Evolutionary conservation across 106 monocot species (phyloP).

Genomic region (Dioscorea zingiberensis): DNA sequence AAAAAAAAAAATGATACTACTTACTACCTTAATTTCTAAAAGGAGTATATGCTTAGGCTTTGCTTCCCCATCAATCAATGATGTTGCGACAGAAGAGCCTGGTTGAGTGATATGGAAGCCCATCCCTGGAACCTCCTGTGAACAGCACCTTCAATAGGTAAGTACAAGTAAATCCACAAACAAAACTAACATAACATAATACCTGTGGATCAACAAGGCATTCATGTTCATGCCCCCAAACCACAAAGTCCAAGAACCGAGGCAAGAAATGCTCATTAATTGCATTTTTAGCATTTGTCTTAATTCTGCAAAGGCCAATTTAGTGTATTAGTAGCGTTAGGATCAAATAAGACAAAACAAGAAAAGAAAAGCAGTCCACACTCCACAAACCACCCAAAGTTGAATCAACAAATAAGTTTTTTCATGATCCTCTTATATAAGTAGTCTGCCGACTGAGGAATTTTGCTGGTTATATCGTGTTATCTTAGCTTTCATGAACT

Average conservation of each 20-base stretch:
- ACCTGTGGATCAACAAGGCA: constrained; percentile 98
- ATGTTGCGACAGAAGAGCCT: constrained; percentile 99
- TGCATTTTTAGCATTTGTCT: constrained; percentile 98
- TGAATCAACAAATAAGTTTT: no score
- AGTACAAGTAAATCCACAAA: not conserved
- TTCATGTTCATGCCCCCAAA: constrained; percentile 99
- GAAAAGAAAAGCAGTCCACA: not conserved
- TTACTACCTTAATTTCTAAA: constrained; percentile 98
- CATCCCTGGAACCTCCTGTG: constrained; percentile 96
- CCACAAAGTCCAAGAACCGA: constrained; percentile 83
- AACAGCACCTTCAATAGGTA: not conserved
- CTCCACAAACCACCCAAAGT: no score
- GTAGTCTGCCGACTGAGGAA: no score
- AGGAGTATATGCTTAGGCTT: constrained; percentile 93
- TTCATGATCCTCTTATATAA: no score
- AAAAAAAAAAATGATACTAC: no score
- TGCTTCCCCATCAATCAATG: constrained; percentile 97
- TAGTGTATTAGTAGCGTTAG: no score
- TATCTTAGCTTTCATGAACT: no score
- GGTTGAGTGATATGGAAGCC: constrained; percentile 98
- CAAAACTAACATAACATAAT: constrained; percentile 7
- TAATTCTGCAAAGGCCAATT: constrained; percentile 39
- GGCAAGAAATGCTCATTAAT: constrained; percentile 99
- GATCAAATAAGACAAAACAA: not conserved
- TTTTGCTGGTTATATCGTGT: no score